These are phyloP conservation scores for Cymbopogon flexuosus DNA, from an alignment of 202 grass and related monocot species.

Conservation along the genomic window DNA sequence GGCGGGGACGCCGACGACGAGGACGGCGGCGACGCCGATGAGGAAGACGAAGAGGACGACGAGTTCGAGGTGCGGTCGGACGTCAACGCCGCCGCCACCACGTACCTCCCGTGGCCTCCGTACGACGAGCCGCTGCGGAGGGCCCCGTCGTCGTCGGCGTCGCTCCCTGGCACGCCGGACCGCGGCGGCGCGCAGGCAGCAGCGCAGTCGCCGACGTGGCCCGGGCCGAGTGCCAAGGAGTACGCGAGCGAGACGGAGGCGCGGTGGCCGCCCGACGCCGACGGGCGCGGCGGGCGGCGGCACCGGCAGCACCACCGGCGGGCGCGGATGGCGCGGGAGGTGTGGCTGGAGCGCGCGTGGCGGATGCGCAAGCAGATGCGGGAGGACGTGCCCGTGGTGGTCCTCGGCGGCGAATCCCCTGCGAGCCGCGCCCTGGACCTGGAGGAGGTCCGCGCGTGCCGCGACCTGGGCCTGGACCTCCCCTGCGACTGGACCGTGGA, in stretches of 20 bases:
- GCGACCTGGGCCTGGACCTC: conserved; percentile 50
- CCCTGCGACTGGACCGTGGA: conserved; percentile 55
- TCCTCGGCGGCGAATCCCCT: conserved; percentile 1
- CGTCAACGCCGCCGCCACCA: background rate
- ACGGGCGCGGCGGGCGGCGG: background rate
- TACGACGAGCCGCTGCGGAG: background rate
- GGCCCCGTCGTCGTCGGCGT: conserved; percentile 30
- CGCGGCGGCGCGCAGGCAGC: background rate
- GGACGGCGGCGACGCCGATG: conserved; percentile 2
- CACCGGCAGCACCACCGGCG: background rate
- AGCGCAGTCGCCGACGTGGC: background rate
- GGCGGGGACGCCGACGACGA: conserved; percentile 57
- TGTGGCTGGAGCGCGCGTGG: conserved; percentile 47
- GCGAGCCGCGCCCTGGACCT: conserved; percentile 33
- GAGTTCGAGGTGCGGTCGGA: conserved; percentile 26
- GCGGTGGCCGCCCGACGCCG: background rate
- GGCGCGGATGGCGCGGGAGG: conserved; percentile 49
- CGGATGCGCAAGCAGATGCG: conserved; percentile 39
- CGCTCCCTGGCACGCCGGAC: conserved; percentile 54
- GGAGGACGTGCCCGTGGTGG: conserved; percentile 4
- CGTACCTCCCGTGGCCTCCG: background rate
- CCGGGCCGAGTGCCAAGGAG: background rate
- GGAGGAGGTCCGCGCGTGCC: conserved; percentile 58
- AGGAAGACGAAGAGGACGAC: background rate
- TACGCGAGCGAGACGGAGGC: conserved; percentile 82